Percentiles rank a stretch among this genome's conserved stretches.
Evolutionary conservation across 352 stramenopile genomes (phyloP).

Genomic region (Nothophytophthora sp.): DNA sequence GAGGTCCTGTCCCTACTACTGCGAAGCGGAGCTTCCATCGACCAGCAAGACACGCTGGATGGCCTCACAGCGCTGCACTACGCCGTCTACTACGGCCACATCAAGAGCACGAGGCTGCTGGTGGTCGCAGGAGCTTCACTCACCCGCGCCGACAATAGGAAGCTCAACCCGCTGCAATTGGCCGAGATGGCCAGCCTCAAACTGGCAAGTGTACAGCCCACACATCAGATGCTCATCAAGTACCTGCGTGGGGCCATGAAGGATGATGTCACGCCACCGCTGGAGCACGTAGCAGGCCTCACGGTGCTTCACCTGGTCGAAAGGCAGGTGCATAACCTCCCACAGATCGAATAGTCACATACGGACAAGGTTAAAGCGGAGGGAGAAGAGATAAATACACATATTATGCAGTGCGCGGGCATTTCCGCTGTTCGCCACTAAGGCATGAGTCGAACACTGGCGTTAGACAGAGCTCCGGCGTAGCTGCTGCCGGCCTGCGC

Average conservation of each 20-base stretch:
- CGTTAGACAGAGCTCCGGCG: slow-evolving; percentile 26
- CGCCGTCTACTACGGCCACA: slow-evolving; percentile 70
- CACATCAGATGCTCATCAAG: slow-evolving; percentile 85
- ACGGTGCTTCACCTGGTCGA: slow-evolving; percentile 71
- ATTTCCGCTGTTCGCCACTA: slow-evolving; percentile 11
- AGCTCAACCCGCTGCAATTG: slow-evolving; percentile 70
- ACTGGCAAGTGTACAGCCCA: slow-evolving; percentile 75
- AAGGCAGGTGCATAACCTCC: slow-evolving; percentile 54
- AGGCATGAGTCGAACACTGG: slow-evolving; percentile 48
- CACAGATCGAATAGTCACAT: slow-evolving; percentile 30
- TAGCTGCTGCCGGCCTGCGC: slow-evolving; percentile 49
- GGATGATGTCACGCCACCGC: slow-evolving; percentile 62
- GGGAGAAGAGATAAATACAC: too few relatives aligned
- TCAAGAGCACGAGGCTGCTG: slow-evolving; percentile 68
- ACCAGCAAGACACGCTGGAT: slow-evolving; percentile 60
- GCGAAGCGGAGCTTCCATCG: slow-evolving; percentile 64
- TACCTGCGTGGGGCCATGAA: slow-evolving; percentile 83
- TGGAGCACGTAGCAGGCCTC: slow-evolving; percentile 74
- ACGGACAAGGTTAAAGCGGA: too few relatives aligned
- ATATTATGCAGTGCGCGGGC: background rate
- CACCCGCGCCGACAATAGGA: slow-evolving; percentile 49
- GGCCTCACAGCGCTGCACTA: slow-evolving; percentile 71
- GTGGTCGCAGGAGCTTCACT: slow-evolving; percentile 59
- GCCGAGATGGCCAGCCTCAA: slow-evolving; percentile 78
- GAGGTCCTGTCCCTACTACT: slow-evolving; percentile 65